Evolutionary conservation across 148 eudicot genomes (phyloP), one percentile per base, ranked within the genome.

Genomic region (Nepenthes mirabilis): DNA sequence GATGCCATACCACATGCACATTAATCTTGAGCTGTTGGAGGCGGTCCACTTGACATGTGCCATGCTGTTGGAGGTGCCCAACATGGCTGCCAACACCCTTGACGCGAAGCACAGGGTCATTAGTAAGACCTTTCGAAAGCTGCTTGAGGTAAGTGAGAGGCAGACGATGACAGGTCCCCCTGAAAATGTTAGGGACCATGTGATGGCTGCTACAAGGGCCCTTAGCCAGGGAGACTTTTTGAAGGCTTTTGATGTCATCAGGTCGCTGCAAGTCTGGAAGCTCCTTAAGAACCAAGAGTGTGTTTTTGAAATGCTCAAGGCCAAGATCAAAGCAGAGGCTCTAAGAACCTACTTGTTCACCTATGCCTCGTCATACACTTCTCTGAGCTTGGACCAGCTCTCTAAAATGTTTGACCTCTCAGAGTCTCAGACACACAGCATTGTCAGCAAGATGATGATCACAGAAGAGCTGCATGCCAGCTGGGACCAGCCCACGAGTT

Each of bases 1-100:
- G 75, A 90, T 90, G 97, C 97, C 97, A 11, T 90, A 90, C 71
- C 97, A 90, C 72, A 83, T 90, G 97, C 97, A 90, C 75, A 90
- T 86, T 66, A 90, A 84, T 66, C 90, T 86, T 2, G 95, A 90
- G 58, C 88, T 90, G 55, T 80, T 90, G 13, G 97, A 90, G 63
- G 81, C 97, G 35, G 91, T 86, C 40, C 97, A 90, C 65, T 60
- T 90, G 54, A 86, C 80, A 49, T 80, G 97, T 64, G 95, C 97
- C 40, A 90, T 90, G 95, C 75, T 90, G 64, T 79, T 90, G 1
- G 97, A 90, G 70, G 97, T 90, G 50, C 95, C 97, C 14, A 84
- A 90, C 79, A 90, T 90, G 87, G 97, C 97, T 5, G 84, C 95
- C 63, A 79, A 80, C 70, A 69, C 71, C 63, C 79, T 75, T 51